phyloP scores from a whole-genome alignment of 805 yeast genomes.

The Brettanomyces anomalus region DNA sequence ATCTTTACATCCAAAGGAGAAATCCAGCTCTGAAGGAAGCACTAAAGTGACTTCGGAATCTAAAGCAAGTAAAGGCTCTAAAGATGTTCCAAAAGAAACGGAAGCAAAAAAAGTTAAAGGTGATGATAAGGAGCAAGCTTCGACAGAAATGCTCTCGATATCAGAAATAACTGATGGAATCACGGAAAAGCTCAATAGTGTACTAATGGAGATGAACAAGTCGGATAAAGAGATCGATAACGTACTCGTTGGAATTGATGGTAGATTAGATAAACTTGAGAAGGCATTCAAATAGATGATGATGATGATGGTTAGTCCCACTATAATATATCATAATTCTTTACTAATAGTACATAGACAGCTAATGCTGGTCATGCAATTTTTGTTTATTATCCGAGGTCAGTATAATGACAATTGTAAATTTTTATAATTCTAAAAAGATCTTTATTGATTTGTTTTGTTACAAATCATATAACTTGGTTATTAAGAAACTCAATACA shows the following conservation, averaged over 20 bases:
- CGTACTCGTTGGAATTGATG: slow-evolving; percentile 14
- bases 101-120: background rate
- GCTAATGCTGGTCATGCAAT: background rate
- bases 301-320: too few relatives aligned
- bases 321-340: background rate
- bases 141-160: slow-evolving; percentile 10
- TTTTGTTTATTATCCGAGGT: too few relatives aligned
- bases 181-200: slow-evolving; percentile 13
- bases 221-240: slow-evolving; percentile 15
- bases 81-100: background rate
- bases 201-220: slow-evolving; percentile 15
- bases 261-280: slow-evolving; percentile 7
- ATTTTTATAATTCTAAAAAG: too few relatives aligned
- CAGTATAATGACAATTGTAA: too few relatives aligned
- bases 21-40: background rate
- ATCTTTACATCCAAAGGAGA: background rate
- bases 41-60: background rate
- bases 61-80: background rate
- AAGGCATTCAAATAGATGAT: background rate
- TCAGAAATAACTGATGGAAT: slow-evolving; percentile 18
- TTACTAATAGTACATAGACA: background rate
- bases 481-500: too few relatives aligned
- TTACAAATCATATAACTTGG: too few relatives aligned
- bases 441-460: too few relatives aligned
- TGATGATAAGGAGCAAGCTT: slow-evolving; percentile 4